These are phyloP conservation scores for Cercophora scortea DNA, from an alignment of 495 filamentous ascomycete species.

Conservation along the genomic window DNA sequence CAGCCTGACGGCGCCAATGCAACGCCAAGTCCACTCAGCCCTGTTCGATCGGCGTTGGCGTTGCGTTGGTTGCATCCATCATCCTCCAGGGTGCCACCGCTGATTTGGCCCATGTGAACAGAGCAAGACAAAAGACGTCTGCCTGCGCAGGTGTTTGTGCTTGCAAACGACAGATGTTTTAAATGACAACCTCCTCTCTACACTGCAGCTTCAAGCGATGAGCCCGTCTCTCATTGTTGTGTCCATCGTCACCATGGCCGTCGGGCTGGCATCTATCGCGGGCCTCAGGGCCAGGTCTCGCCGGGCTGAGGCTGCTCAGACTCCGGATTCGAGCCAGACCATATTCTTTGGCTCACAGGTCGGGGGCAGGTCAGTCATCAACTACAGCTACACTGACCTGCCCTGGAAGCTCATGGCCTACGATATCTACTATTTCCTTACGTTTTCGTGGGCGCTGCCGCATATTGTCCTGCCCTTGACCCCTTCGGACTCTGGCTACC, in stretches of 20 bases:
- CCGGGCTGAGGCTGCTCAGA: not conserved
- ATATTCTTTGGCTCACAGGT: constrained; percentile 45
- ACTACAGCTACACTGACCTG: constrained; percentile 52
- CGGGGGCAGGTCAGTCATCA: constrained; percentile 39
- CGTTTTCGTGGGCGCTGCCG: constrained; percentile 41
- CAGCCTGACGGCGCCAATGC: not conserved
- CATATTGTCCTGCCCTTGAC: constrained; percentile 45
- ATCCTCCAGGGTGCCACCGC: not conserved
- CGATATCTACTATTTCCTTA: constrained; percentile 48
- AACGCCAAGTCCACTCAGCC: not conserved
- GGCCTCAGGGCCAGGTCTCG: constrained; percentile 6
- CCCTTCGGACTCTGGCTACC: constrained; percentile 38
- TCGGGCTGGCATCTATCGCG: constrained; percentile 4
- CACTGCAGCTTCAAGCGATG: not conserved
- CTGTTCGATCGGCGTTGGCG: not conserved
- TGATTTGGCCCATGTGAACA: not conserved
- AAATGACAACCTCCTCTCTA: not conserved
- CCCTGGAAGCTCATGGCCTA: constrained; percentile 46
- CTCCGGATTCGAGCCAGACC: constrained; percentile 4
- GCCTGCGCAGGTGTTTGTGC: not conserved
- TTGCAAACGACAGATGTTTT: no score
- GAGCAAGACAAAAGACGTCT: not conserved
- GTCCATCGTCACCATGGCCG: constrained; percentile 5
- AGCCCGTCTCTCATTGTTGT: not conserved
- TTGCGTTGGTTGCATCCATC: not conserved